Conservation (phyloP, 345 rosid species). For the Hypericum androsaemum region DNA sequence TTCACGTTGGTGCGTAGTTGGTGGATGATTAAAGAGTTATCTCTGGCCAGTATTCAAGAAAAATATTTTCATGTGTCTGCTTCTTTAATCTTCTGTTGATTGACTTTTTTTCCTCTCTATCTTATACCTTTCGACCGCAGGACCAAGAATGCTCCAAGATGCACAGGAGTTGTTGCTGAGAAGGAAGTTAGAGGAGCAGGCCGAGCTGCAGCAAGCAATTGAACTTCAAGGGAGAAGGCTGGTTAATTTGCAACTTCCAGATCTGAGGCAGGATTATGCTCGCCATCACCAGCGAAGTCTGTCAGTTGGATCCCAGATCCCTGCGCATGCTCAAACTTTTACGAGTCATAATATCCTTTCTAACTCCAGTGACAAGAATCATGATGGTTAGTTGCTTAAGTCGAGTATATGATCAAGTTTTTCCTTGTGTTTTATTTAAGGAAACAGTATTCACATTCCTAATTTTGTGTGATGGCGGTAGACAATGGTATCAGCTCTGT, state of each 20-base stretch:
- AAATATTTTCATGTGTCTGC: neutral
- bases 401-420: neutral
- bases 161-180: slow-evolving; percentile 52
- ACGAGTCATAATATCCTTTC: slow-evolving; percentile 22
- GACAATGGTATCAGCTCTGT: slow-evolving; percentile 26
- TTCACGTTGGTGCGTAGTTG: slow-evolving; percentile 37
- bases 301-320: slow-evolving; percentile 55
- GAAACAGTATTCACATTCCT: slow-evolving; percentile 5
- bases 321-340: slow-evolving; percentile 25
- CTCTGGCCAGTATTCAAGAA: neutral
- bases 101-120: neutral
- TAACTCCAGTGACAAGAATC: too few species aligned
- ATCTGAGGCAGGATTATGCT: slow-evolving; percentile 41
- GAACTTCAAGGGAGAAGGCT: slow-evolving; percentile 81
- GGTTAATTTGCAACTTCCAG: slow-evolving; percentile 71
- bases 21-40: neutral
- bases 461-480: slow-evolving; percentile 14
- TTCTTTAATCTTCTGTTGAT: neutral
- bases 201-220: slow-evolving; percentile 59
- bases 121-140: slow-evolving; percentile 22
- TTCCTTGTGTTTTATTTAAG: neutral
- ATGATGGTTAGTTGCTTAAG: slow-evolving; percentile 36
- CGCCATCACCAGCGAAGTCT: slow-evolving; percentile 59
- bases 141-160: slow-evolving; percentile 49
- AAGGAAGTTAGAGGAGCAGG: slow-evolving; percentile 28